Evolutionary conservation across 2,329 filamentous ascomycete species (phyloP).

Genomic region (Pezicula carpinea): DNA sequence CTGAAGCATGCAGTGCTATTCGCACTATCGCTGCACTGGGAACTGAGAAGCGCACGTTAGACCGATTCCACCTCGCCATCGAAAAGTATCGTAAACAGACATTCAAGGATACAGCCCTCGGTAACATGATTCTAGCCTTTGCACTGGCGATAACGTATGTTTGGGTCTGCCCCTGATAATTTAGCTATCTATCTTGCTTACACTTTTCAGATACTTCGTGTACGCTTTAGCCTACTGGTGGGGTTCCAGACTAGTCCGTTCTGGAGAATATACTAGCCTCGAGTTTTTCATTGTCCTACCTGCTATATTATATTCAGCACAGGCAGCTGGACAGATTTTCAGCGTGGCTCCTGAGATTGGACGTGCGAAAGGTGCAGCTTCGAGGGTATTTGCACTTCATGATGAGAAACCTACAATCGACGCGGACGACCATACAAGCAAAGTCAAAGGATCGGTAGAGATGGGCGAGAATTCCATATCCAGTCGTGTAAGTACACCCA

Average conservation of each 20-base stretch:
- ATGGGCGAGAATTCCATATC: not conserved
- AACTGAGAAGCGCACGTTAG: conserved; percentile 46
- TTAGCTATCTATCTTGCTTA: conserved; percentile 1
- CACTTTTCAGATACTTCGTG: conserved; percentile 60
- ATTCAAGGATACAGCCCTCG: conserved; percentile 42
- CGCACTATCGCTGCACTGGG: conserved; percentile 56
- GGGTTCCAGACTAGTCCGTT: conserved; percentile 66
- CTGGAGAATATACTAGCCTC: conserved; percentile 57
- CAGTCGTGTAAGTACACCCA: too few relatives aligned
- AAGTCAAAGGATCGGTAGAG: not conserved
- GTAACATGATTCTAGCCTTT: conserved; percentile 57
- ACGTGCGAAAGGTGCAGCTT: conserved; percentile 57
- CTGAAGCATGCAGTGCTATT: conserved; percentile 64
- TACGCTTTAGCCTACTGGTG: conserved; percentile 79
- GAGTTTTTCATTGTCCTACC: conserved; percentile 74
- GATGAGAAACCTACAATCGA: conserved; percentile 34
- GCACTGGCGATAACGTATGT: conserved; percentile 33
- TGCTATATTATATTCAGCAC: conserved; percentile 66
- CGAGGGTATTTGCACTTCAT: conserved; percentile 49
- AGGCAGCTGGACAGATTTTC: conserved; percentile 71
- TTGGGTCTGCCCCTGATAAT: not conserved
- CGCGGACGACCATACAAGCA: not conserved
- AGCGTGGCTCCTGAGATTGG: conserved; percentile 71
- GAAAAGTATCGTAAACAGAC: conserved; percentile 49
- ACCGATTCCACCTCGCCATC: conserved; percentile 48